These are phyloP conservation scores for Talaromyces wortmannii DNA, from an alignment of 495 filamentous ascomycete genomes.

Conservation along the genomic window DNA sequence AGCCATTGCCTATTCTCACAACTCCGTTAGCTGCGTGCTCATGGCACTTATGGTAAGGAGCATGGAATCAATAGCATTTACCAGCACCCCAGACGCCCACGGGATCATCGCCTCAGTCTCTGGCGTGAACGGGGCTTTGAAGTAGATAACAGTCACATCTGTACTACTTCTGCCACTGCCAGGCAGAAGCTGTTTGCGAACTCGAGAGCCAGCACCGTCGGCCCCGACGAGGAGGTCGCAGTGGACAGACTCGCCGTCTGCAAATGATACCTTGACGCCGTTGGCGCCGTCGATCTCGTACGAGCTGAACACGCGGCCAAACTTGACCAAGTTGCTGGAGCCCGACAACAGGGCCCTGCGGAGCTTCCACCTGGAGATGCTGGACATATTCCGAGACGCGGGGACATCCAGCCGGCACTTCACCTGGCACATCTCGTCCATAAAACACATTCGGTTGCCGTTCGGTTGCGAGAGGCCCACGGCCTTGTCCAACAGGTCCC, in stretches of 20 bases:
- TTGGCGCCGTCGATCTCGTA: background rate
- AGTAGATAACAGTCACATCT: constrained; percentile 32
- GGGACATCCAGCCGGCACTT: background rate
- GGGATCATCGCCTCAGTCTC: constrained; percentile 15
- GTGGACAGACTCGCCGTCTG: background rate
- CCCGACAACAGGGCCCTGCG: background rate
- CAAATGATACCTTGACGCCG: background rate
- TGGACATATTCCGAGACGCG: background rate
- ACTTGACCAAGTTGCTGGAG: background rate
- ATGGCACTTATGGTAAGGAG: background rate
- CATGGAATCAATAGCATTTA: background rate
- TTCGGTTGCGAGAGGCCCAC: background rate
- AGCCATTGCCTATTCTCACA: background rate
- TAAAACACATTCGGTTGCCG: background rate
- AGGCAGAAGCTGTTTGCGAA: constrained; percentile 34
- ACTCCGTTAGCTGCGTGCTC: background rate
- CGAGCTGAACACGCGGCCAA: background rate
- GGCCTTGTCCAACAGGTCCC: background rate
- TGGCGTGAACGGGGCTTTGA: constrained; percentile 25
- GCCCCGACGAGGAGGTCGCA: constrained; percentile 34
- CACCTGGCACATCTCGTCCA: background rate
- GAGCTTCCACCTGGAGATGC: background rate
- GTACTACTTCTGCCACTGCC: constrained; percentile 29
- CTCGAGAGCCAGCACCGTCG: constrained; percentile 31
- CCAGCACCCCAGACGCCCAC: constrained; percentile 2